phyloP scores from a whole-genome alignment of 2,329 filamentous ascomycete species.

The Thermothelomyces thermophilus region DNA sequence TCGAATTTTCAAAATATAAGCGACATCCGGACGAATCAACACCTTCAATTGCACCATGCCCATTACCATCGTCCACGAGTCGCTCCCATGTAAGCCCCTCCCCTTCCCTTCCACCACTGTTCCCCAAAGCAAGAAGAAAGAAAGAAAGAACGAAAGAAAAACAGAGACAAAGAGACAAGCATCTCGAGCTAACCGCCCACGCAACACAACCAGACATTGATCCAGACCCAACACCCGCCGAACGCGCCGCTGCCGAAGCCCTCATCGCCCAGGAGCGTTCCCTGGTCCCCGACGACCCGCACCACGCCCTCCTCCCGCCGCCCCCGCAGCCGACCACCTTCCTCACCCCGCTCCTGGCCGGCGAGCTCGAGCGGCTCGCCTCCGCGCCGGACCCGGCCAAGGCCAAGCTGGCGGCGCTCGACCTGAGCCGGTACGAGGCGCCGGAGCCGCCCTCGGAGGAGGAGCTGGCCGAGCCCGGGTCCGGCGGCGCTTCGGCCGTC shows the following conservation, averaged over 20 bases:
- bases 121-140: too few relatives aligned
- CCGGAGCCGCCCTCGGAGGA: conserved; percentile 34
- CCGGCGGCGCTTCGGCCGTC: conserved; percentile 24
- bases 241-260: conserved; percentile 59
- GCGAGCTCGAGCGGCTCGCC: conserved; percentile 63
- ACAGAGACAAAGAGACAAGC: background rate
- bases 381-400: conserved; percentile 16
- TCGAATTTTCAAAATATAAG: background rate
- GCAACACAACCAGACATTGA: conserved; percentile 78
- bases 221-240: conserved; percentile 54
- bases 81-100: conserved; percentile 62
- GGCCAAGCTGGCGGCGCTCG: conserved; percentile 55
- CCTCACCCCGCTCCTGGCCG: conserved; percentile 60
- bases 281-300: conserved; percentile 32
- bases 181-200: background rate
- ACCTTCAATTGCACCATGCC: conserved; percentile 45
- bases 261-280: conserved; percentile 64
- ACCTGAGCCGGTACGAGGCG: conserved; percentile 77
- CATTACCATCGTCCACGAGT: conserved; percentile 66
- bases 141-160: too few relatives aligned
- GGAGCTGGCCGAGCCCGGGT: conserved; percentile 32
- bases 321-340: conserved; percentile 42
- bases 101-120: conserved; percentile 14
- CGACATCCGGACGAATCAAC: background rate
- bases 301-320: conserved; percentile 56